Conservation (phyloP, 768 basidiomycete species). For the Suillus hirtellus region DNA sequence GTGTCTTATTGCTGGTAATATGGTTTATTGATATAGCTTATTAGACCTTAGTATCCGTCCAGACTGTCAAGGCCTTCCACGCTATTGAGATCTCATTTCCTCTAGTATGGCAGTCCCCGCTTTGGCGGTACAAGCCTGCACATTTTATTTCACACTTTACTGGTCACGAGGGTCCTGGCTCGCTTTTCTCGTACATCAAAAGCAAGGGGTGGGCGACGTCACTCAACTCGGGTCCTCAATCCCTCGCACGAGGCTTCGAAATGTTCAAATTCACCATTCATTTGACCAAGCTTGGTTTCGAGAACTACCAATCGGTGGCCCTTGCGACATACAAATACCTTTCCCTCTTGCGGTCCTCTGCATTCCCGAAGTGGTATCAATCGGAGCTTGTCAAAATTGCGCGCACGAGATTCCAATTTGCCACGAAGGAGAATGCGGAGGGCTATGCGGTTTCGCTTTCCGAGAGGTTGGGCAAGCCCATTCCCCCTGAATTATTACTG, state of each 20-base stretch:
- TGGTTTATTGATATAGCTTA: conserved; percentile 20
- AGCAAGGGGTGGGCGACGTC: conserved; percentile 82
- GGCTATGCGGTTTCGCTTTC: conserved; percentile 77
- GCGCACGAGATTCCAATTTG: conserved; percentile 78
- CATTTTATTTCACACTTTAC: conserved; percentile 78
- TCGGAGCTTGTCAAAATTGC: conserved; percentile 73
- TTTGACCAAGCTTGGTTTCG: conserved; percentile 85
- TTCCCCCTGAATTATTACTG: conserved; percentile 75
- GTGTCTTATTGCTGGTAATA: conserved; percentile 6
- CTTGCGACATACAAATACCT: conserved; percentile 79
- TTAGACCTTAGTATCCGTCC: conserved; percentile 79
- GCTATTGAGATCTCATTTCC: conserved; percentile 82
- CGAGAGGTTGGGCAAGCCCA: conserved; percentile 75
- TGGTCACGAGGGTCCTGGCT: conserved; percentile 93
- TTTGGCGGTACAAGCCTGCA: conserved; percentile 79
- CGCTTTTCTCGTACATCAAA: conserved; percentile 88
- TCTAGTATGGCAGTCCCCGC: conserved; percentile 66
- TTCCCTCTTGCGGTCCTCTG: conserved; percentile 61
- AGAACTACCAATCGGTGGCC: conserved; percentile 71
- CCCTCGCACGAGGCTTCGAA: conserved; percentile 79
- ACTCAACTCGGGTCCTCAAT: conserved; percentile 68
- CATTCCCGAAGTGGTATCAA: conserved; percentile 67
- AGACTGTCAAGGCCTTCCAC: conserved; percentile 88
- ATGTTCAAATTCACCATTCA: conserved; percentile 84
- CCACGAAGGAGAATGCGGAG: conserved; percentile 81